phyloP scores from a whole-genome alignment of 192 early-diverging fungal species.

The Neocallimastix lanati region DNA sequence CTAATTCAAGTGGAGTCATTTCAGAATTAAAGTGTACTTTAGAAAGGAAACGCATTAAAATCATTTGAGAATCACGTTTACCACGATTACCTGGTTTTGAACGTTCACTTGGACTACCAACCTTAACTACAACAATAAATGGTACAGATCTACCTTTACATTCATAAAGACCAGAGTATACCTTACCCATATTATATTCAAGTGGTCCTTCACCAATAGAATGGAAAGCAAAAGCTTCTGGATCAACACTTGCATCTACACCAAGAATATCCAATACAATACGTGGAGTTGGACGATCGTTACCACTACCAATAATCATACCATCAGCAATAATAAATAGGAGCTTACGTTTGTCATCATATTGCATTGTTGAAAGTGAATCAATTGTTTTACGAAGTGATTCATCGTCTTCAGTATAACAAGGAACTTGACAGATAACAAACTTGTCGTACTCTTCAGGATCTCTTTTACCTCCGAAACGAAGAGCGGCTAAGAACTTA shows the following conservation, averaged over 20 bases:
- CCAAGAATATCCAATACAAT: constrained; percentile 95
- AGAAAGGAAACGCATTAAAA: constrained; percentile 94
- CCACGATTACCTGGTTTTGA: constrained; percentile 86
- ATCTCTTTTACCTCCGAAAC: constrained; percentile 50
- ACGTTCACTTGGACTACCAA: constrained; percentile 66
- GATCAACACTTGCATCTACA: constrained; percentile 52
- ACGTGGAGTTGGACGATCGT: constrained; percentile 86
- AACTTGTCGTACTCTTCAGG: constrained; percentile 78
- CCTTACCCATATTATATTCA: constrained; percentile 91
- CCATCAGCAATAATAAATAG: constrained; percentile 92
- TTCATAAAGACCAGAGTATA: constrained; percentile 94
- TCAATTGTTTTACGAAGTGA: constrained; percentile 83
- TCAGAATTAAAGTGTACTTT: constrained; percentile 84
- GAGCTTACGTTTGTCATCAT: constrained; percentile 96
- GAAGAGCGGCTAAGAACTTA: constrained; percentile 88
- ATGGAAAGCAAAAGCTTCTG: constrained; percentile 69
- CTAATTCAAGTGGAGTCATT: constrained; percentile 91
- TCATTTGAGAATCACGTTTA: constrained; percentile 97
- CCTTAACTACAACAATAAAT: constrained; percentile 86
- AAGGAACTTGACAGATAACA: constrained; percentile 84
- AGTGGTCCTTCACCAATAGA: constrained; percentile 83
- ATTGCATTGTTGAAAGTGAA: constrained; percentile 71
- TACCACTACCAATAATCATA: constrained; percentile 90
- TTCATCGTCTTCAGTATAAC: constrained; percentile 94
- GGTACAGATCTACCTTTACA: constrained; percentile 83